Evolutionary conservation across 306 rosid genomes (phyloP).

Genomic region (Vigna reflexopilosa): DNA sequence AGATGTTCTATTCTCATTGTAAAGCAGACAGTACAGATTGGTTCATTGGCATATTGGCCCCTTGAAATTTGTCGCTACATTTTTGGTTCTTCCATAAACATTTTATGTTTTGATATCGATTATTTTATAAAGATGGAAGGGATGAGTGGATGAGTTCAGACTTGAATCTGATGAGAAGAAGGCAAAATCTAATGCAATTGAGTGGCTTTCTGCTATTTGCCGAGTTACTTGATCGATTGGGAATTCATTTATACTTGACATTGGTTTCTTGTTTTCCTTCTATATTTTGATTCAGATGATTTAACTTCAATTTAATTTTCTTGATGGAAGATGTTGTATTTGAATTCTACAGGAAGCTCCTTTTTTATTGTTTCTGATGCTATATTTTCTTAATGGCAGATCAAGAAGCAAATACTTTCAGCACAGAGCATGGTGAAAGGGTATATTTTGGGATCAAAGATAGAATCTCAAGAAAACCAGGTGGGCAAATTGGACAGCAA

Average conservation of each 20-base stretch:
- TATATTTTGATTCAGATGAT: conserved; percentile 16
- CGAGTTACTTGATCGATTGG: background rate
- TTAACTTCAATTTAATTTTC: background rate
- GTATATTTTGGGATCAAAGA: conserved; percentile 68
- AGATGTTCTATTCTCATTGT: background rate
- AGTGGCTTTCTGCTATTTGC: background rate
- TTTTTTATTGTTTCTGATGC: conserved; percentile 39
- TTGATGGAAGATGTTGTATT: background rate
- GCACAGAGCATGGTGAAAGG: conserved; percentile 69
- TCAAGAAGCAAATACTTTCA: conserved; percentile 69
- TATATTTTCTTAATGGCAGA: conserved; percentile 55
- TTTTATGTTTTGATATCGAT: background rate
- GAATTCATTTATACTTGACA: background rate
- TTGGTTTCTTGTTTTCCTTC: conserved; percentile 9
- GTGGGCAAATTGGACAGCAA: conserved; percentile 50
- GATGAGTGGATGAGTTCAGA: background rate
- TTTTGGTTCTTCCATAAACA: background rate
- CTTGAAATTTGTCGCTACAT: background rate
- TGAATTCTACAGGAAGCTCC: background rate
- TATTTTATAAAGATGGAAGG: background rate
- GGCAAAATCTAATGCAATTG: conserved; percentile 13
- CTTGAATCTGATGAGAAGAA: background rate
- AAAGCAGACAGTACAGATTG: background rate
- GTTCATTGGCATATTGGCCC: background rate
- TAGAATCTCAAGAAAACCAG: conserved; percentile 52